Evolutionary conservation across 2,329 filamentous ascomycete genomes (phyloP).

Genomic region (Xylariales sp.): DNA sequence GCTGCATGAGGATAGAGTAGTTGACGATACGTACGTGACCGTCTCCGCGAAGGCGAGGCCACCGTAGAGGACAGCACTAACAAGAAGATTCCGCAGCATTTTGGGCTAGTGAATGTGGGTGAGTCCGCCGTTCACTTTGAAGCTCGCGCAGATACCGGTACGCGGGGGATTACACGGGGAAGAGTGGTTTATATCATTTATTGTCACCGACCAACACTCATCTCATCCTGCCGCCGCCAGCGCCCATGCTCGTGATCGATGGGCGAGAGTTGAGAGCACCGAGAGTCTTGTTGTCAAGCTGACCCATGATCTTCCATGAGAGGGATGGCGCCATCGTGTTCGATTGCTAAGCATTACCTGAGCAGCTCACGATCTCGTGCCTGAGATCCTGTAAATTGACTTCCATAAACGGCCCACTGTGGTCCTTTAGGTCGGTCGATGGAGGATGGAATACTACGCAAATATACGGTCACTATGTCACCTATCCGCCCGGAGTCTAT

Average conservation of each 20-base stretch:
- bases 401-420: background rate
- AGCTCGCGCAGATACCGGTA: background rate
- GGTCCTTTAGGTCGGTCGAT: background rate
- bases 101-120: background rate
- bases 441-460: background rate
- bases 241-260: background rate
- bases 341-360: slow-evolving; percentile 12
- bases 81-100: background rate
- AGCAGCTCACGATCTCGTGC: background rate
- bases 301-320: background rate
- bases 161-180: background rate
- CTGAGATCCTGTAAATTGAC: background rate
- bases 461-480: background rate
- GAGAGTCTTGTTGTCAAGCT: background rate
- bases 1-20: background rate
- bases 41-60: background rate
- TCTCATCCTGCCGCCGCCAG: background rate
- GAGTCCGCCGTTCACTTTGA: background rate
- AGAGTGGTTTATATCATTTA: background rate
- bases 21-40: background rate
- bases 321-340: background rate
- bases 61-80: background rate
- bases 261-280: background rate
- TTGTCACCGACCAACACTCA: background rate
- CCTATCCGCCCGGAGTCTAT: background rate